Evolutionary conservation across 257 asterid species (phyloP), one percentile per base, ranked within the genome.

Genomic region (Solanum chilense): DNA sequence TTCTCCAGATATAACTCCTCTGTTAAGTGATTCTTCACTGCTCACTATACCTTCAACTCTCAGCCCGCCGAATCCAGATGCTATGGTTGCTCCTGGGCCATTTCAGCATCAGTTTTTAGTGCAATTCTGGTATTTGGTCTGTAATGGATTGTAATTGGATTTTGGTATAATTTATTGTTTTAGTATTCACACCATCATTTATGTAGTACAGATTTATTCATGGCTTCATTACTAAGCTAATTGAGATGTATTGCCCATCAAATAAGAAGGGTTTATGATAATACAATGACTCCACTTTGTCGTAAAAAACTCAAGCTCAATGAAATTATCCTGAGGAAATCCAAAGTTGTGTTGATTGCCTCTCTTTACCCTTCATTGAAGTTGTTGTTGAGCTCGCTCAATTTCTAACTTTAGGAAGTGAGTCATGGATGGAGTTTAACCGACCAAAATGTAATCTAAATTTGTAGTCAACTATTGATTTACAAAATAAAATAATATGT

Each of bases 11-110:
- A 92, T 92, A 15, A 70, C 88, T 76, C 99, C 99, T 64, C 91
- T 93, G 21, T 93, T 95, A 11, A 86, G 87, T 47, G 97, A 95
- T 9, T 91, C 98, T 25, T 87, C 95, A 78, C 78, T 92, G 33
- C 98, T 98, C 27, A 91, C 93, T 16, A 94, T 95, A 45, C 97
- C 99, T 76, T 94, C 99, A 9, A 96, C 97, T 87, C 99, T 94
- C n/a, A 96, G 99, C 91, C 98, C 98, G n/a, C 99, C 99, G 0
- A 95, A 95, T 71, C 98, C 98, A 10, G 98, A 95, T 74, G 97
- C 89, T 41, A 44, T 90, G 81, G 93, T 62, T 1, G 93, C 94
- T 84, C 91, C 91, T 0, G 98, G 93, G 27, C 98, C 6, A 52
- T 92, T 44, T 87, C 94, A 2, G 85, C 83, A 82, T 84, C 88